phyloP scores from a whole-genome alignment of 179 eudicot genomes.

The Gypsophila paniculata region DNA sequence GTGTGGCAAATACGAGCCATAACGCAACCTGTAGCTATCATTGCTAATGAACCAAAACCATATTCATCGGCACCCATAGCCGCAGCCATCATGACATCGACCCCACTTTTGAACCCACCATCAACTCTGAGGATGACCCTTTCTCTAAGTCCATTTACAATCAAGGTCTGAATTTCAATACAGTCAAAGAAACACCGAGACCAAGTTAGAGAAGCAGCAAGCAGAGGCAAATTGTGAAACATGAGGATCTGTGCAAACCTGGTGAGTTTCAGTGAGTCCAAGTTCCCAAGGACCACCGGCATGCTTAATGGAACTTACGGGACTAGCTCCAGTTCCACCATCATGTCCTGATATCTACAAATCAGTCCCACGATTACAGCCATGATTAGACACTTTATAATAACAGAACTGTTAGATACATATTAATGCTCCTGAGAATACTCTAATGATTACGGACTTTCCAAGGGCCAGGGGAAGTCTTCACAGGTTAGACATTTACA shows the following conservation, averaged over 20 bases:
- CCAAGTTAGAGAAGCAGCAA: slow-evolving; percentile 1
- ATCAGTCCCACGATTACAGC: slow-evolving; percentile 14
- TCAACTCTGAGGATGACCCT: slow-evolving; percentile 95
- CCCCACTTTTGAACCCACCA: slow-evolving; percentile 97
- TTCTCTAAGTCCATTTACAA: slow-evolving; percentile 88
- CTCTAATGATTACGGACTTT: no score
- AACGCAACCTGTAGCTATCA: slow-evolving; percentile 99
- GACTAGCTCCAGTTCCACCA: slow-evolving; percentile 99
- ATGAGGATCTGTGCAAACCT: slow-evolving; percentile 45
- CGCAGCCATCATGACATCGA: slow-evolving; percentile 97
- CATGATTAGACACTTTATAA: neutral
- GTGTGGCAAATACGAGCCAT: slow-evolving; percentile 99
- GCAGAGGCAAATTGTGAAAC: neutral
- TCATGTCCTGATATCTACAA: slow-evolving; percentile 97
- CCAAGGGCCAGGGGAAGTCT: no score
- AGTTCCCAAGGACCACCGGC: slow-evolving; percentile 99
- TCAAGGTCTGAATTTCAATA: slow-evolving; percentile 53
- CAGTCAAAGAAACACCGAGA: slow-evolving; percentile 6
- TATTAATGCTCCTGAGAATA: no score
- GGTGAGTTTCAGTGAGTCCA: slow-evolving; percentile 93
- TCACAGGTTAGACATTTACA: no score
- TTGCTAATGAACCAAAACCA: slow-evolving; percentile 97
- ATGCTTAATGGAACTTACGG: slow-evolving; percentile 95
- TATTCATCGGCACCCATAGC: slow-evolving; percentile 99
- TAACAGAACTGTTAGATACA: no score